These are phyloP conservation scores for Phytophthora lateralis DNA, from an alignment of 352 stramenopile genomes.

Conservation along the genomic window DNA sequence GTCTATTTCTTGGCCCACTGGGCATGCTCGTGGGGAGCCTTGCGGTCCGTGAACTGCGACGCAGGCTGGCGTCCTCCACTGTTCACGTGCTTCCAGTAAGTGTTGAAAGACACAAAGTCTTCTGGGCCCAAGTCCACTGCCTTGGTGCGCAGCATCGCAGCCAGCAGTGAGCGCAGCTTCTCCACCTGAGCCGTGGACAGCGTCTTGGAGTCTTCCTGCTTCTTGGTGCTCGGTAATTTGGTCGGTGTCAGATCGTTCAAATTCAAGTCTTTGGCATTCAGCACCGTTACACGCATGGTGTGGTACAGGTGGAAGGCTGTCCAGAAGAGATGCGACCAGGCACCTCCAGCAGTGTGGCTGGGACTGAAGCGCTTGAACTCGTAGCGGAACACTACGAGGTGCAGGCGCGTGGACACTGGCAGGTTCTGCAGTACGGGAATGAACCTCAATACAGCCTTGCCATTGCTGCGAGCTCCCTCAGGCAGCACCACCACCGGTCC, in stretches of 20 bases:
- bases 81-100: slow-evolving; percentile 84
- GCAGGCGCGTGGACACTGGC: slow-evolving; percentile 57
- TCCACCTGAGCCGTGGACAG: slow-evolving; percentile 63
- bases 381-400: slow-evolving; percentile 82
- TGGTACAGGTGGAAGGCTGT: slow-evolving; percentile 74
- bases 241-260: slow-evolving; percentile 45
- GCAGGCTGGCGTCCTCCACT: slow-evolving; percentile 68
- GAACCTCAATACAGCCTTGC: slow-evolving; percentile 77
- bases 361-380: slow-evolving; percentile 77
- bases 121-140: slow-evolving; percentile 64
- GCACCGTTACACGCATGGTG: slow-evolving; percentile 58
- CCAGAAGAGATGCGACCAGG: slow-evolving; percentile 71
- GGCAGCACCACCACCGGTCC: slow-evolving; percentile 78
- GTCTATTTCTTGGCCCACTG: slow-evolving; percentile 70
- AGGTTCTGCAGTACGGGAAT: slow-evolving; percentile 69
- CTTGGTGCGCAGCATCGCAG: slow-evolving; percentile 84
- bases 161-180: slow-evolving; percentile 64
- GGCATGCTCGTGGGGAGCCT: slow-evolving; percentile 85
- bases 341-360: slow-evolving; percentile 66
- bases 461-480: slow-evolving; percentile 80
- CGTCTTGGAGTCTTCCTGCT: slow-evolving; percentile 33
- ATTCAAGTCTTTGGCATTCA: slow-evolving; percentile 68
- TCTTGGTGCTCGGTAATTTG: slow-evolving; percentile 28
- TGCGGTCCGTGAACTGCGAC: slow-evolving; percentile 80
- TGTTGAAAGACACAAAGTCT: slow-evolving; percentile 84